Conservation (phyloP, 352 stramenopile genomes). For the Phytophthora sp. region DNA sequence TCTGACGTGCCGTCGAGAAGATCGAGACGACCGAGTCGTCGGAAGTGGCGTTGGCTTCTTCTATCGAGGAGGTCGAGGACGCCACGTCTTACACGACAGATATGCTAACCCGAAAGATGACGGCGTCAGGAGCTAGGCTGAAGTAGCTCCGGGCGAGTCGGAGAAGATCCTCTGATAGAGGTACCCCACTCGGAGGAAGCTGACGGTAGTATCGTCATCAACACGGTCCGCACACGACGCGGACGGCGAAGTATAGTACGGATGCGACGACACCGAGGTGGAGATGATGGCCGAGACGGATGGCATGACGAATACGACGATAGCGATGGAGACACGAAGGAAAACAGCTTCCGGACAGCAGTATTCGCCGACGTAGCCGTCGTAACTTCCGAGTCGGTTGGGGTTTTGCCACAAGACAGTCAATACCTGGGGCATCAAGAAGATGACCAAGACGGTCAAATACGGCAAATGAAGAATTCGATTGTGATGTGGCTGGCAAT, state of each 20-base stretch:
- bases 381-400: too few species aligned
- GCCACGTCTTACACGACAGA: too few species aligned
- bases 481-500: too few species aligned
- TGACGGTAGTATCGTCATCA: slow-evolving; percentile 23
- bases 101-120: too few species aligned
- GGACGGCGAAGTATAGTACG: slow-evolving; percentile 6
- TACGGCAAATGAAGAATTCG: background rate
- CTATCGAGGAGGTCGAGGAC: too few species aligned
- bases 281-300: slow-evolving; percentile 19
- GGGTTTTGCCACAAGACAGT: background rate
- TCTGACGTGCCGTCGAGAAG: background rate
- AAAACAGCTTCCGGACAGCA: background rate
- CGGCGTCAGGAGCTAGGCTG: background rate
- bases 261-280: slow-evolving; percentile 16
- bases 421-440: background rate
- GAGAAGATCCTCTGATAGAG: slow-evolving; percentile 22
- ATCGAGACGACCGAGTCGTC: background rate
- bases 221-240: slow-evolving; percentile 18
- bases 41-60: background rate
- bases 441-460: background rate
- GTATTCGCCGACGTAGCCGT: too few species aligned
- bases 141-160: background rate
- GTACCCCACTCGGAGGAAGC: slow-evolving; percentile 18
- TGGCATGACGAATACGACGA: background rate
- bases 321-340: slow-evolving; percentile 9